Evolutionary conservation across 108 stramenopile species (phyloP), one percentile per base, ranked within the genome.

Genomic region (Discostella pseudostelligera): DNA sequence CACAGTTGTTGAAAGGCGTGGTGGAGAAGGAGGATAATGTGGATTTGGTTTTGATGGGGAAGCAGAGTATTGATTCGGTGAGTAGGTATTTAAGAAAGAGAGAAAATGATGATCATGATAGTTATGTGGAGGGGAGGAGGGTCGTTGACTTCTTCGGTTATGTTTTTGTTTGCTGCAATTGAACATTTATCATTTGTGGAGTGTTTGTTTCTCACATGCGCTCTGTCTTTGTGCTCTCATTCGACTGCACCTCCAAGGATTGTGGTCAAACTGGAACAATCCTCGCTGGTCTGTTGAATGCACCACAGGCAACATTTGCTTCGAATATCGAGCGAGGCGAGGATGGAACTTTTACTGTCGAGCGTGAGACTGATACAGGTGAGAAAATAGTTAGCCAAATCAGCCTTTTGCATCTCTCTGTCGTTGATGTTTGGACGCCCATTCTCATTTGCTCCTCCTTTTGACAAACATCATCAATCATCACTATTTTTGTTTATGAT

Each of bases 301-400:
- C 92, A 80, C 95, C 98, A 32, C 97, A 98, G 69, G 95, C 90
- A 26, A 98, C 99, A 58, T 99, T 99, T 84, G 97, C 97, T 4
- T 82, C 97, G 53, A 94, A 95, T 45, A 54, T 99, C 39, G 78
- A 89, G 19, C 60, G 63, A 56, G 78, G 74, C 22, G 90, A 81
- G 56, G 78, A 87, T 80, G 85, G 86, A 28, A 42, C 60, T 1
- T 67, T 94, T 49, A 65, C 72, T 25, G 95, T 98, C 8, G 97
- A 97, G 60, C 82, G 98, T 20, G 99, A 99, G 66, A 99, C 98
- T n/a, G 99, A 99, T 86, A 61, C 89, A 25, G 74, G 74, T 75
- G 54, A 88, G 91, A 60, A 70, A 65, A 56, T 60, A 4, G n/a
- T n/a, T n/a, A n/a, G 17, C 48, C 1, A 11, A 44, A n/a, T 4